Base-by-base conservation (phyloP, 805 yeast genomes). In the Cyberlindnera amylophila region DNA sequence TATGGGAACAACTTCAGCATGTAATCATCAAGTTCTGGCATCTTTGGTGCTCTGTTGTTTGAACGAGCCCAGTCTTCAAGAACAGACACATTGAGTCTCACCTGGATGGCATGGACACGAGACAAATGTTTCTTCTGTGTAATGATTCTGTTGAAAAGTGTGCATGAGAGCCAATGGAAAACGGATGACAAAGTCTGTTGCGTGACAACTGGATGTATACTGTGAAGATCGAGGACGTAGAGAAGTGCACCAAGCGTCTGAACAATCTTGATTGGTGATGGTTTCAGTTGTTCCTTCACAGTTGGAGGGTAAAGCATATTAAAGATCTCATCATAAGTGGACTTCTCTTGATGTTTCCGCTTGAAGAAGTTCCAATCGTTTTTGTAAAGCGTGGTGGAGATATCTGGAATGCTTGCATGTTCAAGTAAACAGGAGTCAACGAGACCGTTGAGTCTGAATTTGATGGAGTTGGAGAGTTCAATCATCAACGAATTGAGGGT, bases 1-100 rank as follows among this genome's bases (percentile, higher is more conserved):
- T 58, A 63, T 6, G 73, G 73, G 40, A 60, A 68, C 38, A 59
- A 50, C 42, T 60, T 62, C 60, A 70, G 59, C 55, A 65, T 53
- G 35, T 62, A 64, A 16, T 56, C 56, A 49, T 67, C 72, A 33
- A 66, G 56, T 32, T 65, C 57, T 8, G 63, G 58, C 23, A 69
- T 62, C 41, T 53, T 55, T 13, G 63, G 58, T 2, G 56, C 54
- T 14, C 51, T 42, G 41, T 58, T 49, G 32, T 55, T 56, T 0
- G 59, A 52, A 46, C 95, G 75, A 24, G 91, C 75, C 99, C 99
- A 93, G 57, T 93, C 96, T 62, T 93, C 97, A 34, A 93, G 65
- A 5, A 85, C 75, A 0, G 96, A 88, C 9, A 93, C 56, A 54
- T 93, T 93, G 41, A 93, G 73, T 42, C 97, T 70, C 35, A 93